A percentile compares a stretch with the other conserved stretches of the same genome.
phyloP scores from a whole-genome alignment of 371 early-diverging fungal species.

The Circinella minor region DNA sequence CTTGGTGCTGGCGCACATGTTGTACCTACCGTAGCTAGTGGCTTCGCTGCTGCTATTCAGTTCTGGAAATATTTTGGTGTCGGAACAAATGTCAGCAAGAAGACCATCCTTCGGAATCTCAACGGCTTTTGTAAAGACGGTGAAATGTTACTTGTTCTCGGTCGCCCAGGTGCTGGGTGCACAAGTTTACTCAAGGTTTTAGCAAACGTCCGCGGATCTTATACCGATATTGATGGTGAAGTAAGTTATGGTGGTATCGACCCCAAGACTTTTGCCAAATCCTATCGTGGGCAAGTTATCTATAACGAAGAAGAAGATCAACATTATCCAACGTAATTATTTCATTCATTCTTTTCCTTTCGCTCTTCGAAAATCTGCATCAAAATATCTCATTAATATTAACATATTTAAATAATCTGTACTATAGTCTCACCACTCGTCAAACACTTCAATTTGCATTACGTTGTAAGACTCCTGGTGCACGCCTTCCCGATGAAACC shows the following conservation, averaged over 20 bases:
- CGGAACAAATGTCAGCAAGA: slow-evolving; percentile 21
- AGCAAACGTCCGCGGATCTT: slow-evolving; percentile 64
- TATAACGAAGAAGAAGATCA: slow-evolving; percentile 78
- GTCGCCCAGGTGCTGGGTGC: slow-evolving; percentile 76
- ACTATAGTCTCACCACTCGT: slow-evolving; percentile 52
- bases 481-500: slow-evolving; percentile 48
- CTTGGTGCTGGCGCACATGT: slow-evolving; percentile 45
- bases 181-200: slow-evolving; percentile 71
- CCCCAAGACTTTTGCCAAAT: slow-evolving; percentile 50
- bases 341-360: neutral
- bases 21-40: slow-evolving; percentile 33
- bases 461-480: slow-evolving; percentile 67
- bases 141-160: slow-evolving; percentile 75
- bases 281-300: slow-evolving; percentile 64
- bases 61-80: slow-evolving; percentile 37
- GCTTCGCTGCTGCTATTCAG: slow-evolving; percentile 16
- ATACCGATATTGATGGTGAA: slow-evolving; percentile 56
- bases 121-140: slow-evolving; percentile 68
- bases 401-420: neutral
- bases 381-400: neutral
- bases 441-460: slow-evolving; percentile 70
- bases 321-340: slow-evolving; percentile 60
- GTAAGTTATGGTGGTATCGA: slow-evolving; percentile 67
- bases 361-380: too few species aligned
- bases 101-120: slow-evolving; percentile 53